Conservation (phyloP, 148 eudicot genomes). For the Chenopodium suecicum region DNA sequence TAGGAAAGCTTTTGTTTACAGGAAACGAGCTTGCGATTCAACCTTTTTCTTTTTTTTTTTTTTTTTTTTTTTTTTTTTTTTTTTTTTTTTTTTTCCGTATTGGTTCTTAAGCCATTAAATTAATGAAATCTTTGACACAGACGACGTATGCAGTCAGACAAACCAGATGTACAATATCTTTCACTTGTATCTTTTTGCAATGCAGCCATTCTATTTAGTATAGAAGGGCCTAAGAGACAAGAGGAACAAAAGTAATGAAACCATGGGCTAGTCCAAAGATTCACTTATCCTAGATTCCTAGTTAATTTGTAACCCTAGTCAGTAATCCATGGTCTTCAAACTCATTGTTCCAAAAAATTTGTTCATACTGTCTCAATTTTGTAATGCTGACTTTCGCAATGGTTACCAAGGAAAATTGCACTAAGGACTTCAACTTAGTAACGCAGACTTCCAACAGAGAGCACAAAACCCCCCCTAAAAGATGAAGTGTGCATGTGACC, state of each 20-base stretch:
- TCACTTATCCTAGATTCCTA: neutral
- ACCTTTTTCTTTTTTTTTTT: no score
- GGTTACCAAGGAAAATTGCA: neutral
- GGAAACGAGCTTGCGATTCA: neutral
- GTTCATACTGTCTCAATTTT: neutral
- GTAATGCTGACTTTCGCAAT: neutral
- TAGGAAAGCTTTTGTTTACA: neutral
- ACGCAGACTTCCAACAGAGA: neutral
- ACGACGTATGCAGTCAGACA: no score
- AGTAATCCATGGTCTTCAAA: neutral
- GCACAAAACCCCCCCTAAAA: neutral
- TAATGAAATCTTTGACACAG: neutral
- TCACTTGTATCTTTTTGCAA: neutral
- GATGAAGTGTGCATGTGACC: neutral
- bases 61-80: no score
- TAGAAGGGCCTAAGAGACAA: neutral
- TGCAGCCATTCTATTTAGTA: neutral
- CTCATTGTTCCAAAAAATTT: neutral
- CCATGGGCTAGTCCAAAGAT: neutral
- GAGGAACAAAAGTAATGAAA: neutral
- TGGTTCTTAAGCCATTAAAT: neutral
- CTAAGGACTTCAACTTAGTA: neutral
- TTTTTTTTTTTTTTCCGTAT: no score
- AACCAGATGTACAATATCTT: neutral
- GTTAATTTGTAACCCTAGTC: neutral